phyloP scores from a whole-genome alignment of 352 stramenopile species.

The Phytophthora europaea region DNA sequence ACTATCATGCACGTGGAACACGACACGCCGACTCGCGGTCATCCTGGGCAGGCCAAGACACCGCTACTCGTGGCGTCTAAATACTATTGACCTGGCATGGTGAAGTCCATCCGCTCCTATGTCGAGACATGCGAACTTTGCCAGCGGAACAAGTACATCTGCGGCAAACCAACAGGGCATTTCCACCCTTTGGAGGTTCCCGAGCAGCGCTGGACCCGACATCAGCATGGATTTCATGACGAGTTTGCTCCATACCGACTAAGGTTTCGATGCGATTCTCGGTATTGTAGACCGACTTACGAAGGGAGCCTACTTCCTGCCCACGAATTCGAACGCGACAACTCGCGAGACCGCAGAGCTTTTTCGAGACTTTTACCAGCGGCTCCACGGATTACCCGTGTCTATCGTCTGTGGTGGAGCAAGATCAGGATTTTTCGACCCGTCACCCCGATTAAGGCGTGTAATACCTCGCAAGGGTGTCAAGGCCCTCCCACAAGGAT shows the following conservation, averaged over 20 bases:
- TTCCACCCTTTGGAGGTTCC: constrained; percentile 22
- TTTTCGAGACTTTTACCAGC: constrained; percentile 23
- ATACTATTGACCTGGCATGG: constrained; percentile 15
- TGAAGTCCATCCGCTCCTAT: constrained; percentile 7
- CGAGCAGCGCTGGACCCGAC: constrained; percentile 3
- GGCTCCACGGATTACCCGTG: constrained; percentile 8
- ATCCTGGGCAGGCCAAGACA: constrained; percentile 8
- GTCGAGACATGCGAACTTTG: constrained; percentile 17
- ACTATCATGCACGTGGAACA: constrained; percentile 10
- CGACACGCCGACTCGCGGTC: constrained; percentile 1
- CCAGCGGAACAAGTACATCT: constrained; percentile 9
- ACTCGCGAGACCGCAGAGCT: background rate
- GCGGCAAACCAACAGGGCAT: constrained; percentile 1
- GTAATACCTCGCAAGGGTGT: too few relatives aligned
- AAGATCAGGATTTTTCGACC: too few relatives aligned
- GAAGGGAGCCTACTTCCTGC: constrained; percentile 18
- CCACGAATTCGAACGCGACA: background rate
- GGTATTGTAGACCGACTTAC: constrained; percentile 16
- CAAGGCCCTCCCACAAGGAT: too few relatives aligned
- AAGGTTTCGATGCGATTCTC: background rate
- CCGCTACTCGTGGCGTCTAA: constrained; percentile 14
- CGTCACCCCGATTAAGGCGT: too few relatives aligned
- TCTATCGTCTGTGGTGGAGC: too few relatives aligned
- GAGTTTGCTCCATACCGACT: background rate
- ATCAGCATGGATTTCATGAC: constrained; percentile 28